Percentiles rank a stretch among this genome's conserved stretches.
phyloP scores from a whole-genome alignment of 805 yeast genomes.

The Wickerhamomyces ciferrii region DNA sequence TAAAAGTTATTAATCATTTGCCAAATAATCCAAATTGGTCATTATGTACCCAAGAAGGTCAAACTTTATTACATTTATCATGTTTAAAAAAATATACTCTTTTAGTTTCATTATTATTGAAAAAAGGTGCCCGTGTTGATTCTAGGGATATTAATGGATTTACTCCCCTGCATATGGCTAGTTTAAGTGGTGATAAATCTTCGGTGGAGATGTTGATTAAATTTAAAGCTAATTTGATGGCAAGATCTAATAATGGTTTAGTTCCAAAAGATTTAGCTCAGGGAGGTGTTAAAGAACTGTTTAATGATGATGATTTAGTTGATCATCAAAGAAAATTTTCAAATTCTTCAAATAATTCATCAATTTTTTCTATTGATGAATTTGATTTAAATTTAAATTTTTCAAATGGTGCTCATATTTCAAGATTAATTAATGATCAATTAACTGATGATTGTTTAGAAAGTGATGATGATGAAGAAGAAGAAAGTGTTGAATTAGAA shows the following conservation, averaged over 20 bases:
- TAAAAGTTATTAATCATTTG: slow-evolving; percentile 58
- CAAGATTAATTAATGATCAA: slow-evolving; percentile 28
- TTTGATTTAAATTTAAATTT: slow-evolving; percentile 15
- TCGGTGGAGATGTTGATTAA: slow-evolving; percentile 56
- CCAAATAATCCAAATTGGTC: slow-evolving; percentile 77
- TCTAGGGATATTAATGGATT: slow-evolving; percentile 73
- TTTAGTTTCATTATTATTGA: slow-evolving; percentile 58
- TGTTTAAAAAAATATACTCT: slow-evolving; percentile 65
- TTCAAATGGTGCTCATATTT: slow-evolving; percentile 23
- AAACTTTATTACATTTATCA: slow-evolving; percentile 84
- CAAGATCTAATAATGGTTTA: slow-evolving; percentile 46
- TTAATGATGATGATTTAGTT: slow-evolving; percentile 14
- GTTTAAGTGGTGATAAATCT: slow-evolving; percentile 66
- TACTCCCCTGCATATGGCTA: slow-evolving; percentile 86
- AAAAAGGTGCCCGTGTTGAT: slow-evolving; percentile 63
- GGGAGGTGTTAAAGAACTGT: slow-evolving; percentile 25
- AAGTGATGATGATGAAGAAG: slow-evolving; percentile 18
- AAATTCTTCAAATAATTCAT: slow-evolving; percentile 19
- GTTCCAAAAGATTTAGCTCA: slow-evolving; percentile 38
- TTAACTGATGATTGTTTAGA: slow-evolving; percentile 22
- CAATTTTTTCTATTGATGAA: slow-evolving; percentile 26
- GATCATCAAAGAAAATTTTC: slow-evolving; percentile 21
- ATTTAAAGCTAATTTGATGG: slow-evolving; percentile 55
- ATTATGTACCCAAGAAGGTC: slow-evolving; percentile 77
- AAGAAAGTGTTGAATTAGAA: slow-evolving; percentile 25